Evolutionary conservation across 2,329 filamentous ascomycete species (phyloP), one percentile per base, ranked within the genome.

Genomic region (Leptographium wingfieldii): DNA sequence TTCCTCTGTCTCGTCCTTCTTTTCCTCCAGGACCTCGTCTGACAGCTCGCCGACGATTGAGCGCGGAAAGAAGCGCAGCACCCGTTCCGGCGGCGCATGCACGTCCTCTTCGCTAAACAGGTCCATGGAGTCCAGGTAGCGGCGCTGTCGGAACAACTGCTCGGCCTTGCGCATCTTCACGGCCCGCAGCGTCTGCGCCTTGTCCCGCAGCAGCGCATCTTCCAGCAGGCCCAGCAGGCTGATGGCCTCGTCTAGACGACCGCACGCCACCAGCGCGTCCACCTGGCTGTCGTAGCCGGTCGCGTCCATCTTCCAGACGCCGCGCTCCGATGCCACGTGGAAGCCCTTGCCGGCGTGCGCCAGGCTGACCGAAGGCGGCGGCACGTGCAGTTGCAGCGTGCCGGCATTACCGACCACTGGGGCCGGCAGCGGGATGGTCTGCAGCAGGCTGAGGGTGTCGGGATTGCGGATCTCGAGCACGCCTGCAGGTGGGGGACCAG

Each of bases 331-430:
- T 25, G 87, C 87, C 57, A 97, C 91, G 61, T 97, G 81, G 67
- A 99, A 99, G 0, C 92, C 92, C 70, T 99, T 99, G 3, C 90
- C 94, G 0, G 91, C 92, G 73, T 99, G 94, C 0, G 92, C 90
- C n/a, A 99, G 77, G 68, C 92, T 96, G 64, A 92, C 87, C 25
- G 90, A 95, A 0, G 92, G 92, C 56, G 95, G 91, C 0, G 92
- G 90, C 31, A 97, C 94, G 70, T 97, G 90, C 60, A 99, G 77
- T 63, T 92, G 85, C 43, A 57, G 56, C 19, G 46, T 31, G n/a
- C 56, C 56, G 29, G 43, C 40, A 22, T 25, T 51, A 46, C 43
- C 29, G 29, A 29, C 29, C 38, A 82, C 88, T 1, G 92, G 92
- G 16, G 86, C 89, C 0, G 90, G 88, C 12, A 99, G 79, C 7